Percentiles rank a stretch among this genome's conserved stretches.
Conservation (phyloP, 441 rosid species). For the Eutrema salsugineum region DNA sequence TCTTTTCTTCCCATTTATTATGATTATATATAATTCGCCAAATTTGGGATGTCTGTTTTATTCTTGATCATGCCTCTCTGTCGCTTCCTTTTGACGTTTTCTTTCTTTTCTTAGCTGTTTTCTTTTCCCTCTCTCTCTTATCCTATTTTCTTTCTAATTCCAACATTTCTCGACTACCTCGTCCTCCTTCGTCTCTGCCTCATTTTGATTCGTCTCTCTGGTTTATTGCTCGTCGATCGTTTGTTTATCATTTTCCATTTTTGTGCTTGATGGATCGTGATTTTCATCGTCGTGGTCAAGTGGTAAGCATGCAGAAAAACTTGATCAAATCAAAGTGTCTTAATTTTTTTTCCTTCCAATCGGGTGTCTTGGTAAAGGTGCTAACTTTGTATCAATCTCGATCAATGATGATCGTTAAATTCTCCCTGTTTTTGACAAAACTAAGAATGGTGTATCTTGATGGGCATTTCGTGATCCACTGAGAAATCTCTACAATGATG, state of each 20-base stretch:
- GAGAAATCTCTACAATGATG: not conserved
- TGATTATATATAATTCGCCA: not conserved
- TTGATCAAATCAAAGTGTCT: not conserved
- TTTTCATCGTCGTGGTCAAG: conserved; percentile 38
- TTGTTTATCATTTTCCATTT: not conserved
- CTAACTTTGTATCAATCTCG: not conserved
- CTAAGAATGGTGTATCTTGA: not conserved
- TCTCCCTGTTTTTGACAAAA: not conserved
- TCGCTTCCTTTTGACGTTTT: conserved; percentile 30
- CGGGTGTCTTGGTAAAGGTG: not conserved
- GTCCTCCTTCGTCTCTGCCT: conserved; percentile 15
- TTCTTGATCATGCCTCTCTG: conserved; percentile 33
- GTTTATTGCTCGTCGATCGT: conserved; percentile 17
- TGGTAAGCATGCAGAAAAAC: conserved; percentile 37
- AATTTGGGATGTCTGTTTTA: conserved; percentile 25
- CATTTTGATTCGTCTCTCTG: conserved; percentile 18
- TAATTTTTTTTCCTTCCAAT: too few species aligned
- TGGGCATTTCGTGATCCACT: not conserved
- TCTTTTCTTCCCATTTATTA: not conserved
- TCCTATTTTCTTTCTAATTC: not conserved
- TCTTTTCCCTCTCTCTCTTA: not conserved
- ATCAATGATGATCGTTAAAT: not conserved
- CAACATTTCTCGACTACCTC: not conserved
- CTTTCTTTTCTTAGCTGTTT: conserved; percentile 29
- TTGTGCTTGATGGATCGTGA: conserved; percentile 44